Evolutionary conservation across 1,139 yeast species (phyloP), one percentile per base, ranked within the genome.

Genomic region (Pichia sorboxylosa): DNA sequence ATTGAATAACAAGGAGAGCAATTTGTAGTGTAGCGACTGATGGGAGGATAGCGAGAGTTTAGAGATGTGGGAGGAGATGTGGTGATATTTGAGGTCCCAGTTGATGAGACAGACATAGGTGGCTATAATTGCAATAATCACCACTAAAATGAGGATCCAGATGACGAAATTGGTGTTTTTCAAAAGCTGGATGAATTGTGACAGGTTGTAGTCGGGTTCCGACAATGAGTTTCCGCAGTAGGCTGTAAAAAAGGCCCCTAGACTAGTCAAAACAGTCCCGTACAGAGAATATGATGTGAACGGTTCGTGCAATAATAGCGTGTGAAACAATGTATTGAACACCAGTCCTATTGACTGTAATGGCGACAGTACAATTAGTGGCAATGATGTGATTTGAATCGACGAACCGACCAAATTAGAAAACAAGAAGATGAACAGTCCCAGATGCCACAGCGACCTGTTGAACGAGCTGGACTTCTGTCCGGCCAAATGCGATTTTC

Each of bases 301-400:
- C 0, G 63, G 62, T 49, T 85, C 95, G 13, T 75, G 65, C 9
- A 84, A 67, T 14, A 85, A 54, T 17, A 82, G 42, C 17, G 80
- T 52, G 31, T 93, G 82, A 45, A 85, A 79, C 8, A 82, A 55
- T 2, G 92, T 73, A 54, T 85, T 85, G 62, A 85, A 84, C 3
- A 84, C 87, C 23, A 85, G 64, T 0, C 95, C 94, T 13, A 79
- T 74, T 21, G 94, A 85, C 53, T 85, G 95, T 31, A 85, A 57
- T 0, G 95, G 94, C 23, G 87, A 76, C 35, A 84, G 55, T 3
- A 85, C 68, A 30, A 84, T 79, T 39, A 85, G 61, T 0, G 95
- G 95, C 27, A 85, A 61, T 1, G 94, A 80, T 2, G 92, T 72
- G 27, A 85, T 75, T 54, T 85, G 95, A 23, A 84, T 79, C 21